Base-by-base conservation (phyloP, 2,329 filamentous ascomycete genomes). In the Elsinoe batatas region DNA sequence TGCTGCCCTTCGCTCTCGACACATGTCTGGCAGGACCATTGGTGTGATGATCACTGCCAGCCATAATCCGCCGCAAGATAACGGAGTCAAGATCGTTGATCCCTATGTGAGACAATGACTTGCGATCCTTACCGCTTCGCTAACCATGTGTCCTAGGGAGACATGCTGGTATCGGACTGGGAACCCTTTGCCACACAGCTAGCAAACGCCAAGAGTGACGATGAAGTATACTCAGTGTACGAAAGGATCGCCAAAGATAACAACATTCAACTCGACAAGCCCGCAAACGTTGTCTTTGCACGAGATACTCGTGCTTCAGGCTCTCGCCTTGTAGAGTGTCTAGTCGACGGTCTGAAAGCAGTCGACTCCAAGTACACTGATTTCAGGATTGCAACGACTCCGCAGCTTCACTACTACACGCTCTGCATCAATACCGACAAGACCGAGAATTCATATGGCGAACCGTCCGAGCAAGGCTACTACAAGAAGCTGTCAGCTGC, bases 41-140 rank as follows among this genome's bases (percentile, higher is more conserved):
- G 93, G 93, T 67, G 85, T 98, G 63, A 95, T 95, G 90, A 87
- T 95, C 70, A 95, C 90, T 40, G 90, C 90, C 60, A 94, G 88
- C 66, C 90, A 95, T 77, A 95, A 95, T 73, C 88, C 88, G 15
- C 85, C 90, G 33, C 79, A 82, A 64, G 90, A 95, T 73, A 95
- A 95, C 71, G 90, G 90, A 53, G 86, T 95, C 70, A 95, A 95
- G 79, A 82, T 98, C 63, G 89, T 98, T 60, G 93, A 98, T 71
- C 93, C 93, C 11, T 87, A 95, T 84, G 81, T 83, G 67, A 30
- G 57, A 30, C 57, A 53, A n/a, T 15, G 3, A 40, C 12, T 11
- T 46, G 26, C 12, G 12, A 47, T 2, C 33, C 13, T 17, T 15
- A 42, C 7, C 26, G 38, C 55, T 64, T 68, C 57, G 68, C 57